Evolutionary conservation across 192 early-diverging fungal species (phyloP), one percentile per base, ranked within the genome.

Genomic region (Spizellomyces punctatus): DNA sequence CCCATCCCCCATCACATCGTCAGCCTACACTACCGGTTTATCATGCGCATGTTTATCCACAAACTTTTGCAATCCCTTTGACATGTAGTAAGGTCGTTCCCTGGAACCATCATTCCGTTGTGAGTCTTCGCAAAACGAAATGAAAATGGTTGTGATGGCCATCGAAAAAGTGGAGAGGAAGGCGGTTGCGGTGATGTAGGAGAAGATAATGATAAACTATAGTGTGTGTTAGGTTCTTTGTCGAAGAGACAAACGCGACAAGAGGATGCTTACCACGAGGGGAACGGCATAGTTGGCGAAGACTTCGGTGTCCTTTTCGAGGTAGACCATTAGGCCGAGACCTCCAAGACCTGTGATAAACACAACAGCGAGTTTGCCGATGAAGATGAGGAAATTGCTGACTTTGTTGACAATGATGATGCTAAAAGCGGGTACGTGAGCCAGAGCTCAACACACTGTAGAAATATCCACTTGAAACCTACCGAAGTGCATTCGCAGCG

Each of bases 81-180:
- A 50, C 83, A 85, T 85, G 75, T 81, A 84, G 68, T 81, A 88
- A 45, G 86, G 86, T 45, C 77, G 69, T 27, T 76, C 73, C 21
- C 69, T 46, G 36, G 73, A 75, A 4, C 86, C 86, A 57, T 88
- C 82, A 65, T 88, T 85, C 50, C 76, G 76, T 66, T 88, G 85
- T 10, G 59, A 69, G 65, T 88, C 86, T 42, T 82, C 80, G 56
- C 82, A 78, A 62, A 85, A 85, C 21, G 67, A 81, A 68, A 88
- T 14, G 59, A 86, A 86, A 21, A 88, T 85, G 41, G 86, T 85
- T 46, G 82, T 80, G 61, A 85, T 85, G 21, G 78, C 83, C 78
- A 84, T 77, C 9, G 58, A 22, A 66, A 82, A 88, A 10, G 85
- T 75, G 14, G 78, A 78, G 61, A 88, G 70, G 73, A 88, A 79